phyloP scores from a whole-genome alignment of 805 yeast genomes.

The Candida koratica region DNA sequence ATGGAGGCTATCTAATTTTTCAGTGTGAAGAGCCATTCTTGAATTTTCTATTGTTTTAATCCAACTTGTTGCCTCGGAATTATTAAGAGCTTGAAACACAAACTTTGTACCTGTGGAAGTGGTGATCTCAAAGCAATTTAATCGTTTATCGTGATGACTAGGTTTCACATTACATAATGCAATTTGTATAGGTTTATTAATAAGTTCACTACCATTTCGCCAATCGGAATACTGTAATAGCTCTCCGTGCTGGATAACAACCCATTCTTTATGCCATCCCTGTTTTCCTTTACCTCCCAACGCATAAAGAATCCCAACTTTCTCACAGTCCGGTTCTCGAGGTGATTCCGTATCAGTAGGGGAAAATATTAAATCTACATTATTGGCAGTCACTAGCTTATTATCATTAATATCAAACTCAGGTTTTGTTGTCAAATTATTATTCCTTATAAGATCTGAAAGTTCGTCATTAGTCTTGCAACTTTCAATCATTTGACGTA shows the following conservation, averaged over 20 bases:
- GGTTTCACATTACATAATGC: slow-evolving; percentile 63
- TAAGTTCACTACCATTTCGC: slow-evolving; percentile 62
- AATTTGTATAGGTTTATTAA: slow-evolving; percentile 66
- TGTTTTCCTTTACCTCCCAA: slow-evolving; percentile 57
- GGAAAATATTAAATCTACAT: slow-evolving; percentile 28
- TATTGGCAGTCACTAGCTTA: slow-evolving; percentile 20
- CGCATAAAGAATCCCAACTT: slow-evolving; percentile 49
- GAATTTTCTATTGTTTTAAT: slow-evolving; percentile 59
- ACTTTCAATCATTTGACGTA: slow-evolving; percentile 40
- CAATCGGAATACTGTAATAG: slow-evolving; percentile 74
- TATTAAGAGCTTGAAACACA: slow-evolving; percentile 69
- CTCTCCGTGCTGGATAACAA: slow-evolving; percentile 64
- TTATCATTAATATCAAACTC: slow-evolving; percentile 15
- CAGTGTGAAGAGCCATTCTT: slow-evolving; percentile 23
- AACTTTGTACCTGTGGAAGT: slow-evolving; percentile 65
- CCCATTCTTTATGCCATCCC: slow-evolving; percentile 91
- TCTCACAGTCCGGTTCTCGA: slow-evolving; percentile 2
- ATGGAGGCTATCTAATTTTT: slow-evolving; percentile 9
- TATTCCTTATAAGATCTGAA: slow-evolving; percentile 27
- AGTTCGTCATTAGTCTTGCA: slow-evolving; percentile 38
- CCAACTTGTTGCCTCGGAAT: slow-evolving; percentile 69
- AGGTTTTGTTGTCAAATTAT: slow-evolving; percentile 19
- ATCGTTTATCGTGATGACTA: slow-evolving; percentile 43
- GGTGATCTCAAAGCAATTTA: slow-evolving; percentile 67
- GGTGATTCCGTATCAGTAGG: slow-evolving; percentile 6